Conservation (phyloP, 2,329 filamentous ascomycete genomes). For the Onygenales sp. region DNA sequence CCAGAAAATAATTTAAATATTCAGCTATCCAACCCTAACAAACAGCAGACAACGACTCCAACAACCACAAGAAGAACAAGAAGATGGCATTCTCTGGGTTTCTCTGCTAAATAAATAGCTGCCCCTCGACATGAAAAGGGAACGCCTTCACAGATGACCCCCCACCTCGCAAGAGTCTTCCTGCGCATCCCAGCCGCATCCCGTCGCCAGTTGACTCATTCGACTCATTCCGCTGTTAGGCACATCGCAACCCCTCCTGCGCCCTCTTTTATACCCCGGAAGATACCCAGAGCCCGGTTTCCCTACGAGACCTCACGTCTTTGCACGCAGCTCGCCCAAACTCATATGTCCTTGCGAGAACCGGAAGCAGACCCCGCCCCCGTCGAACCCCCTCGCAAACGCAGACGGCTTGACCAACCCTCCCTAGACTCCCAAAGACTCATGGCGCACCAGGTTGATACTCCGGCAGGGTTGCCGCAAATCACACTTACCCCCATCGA, state of each 20-base stretch:
- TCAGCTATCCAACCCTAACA: background rate
- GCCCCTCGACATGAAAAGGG: background rate
- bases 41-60: background rate
- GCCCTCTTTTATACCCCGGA: background rate
- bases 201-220: background rate
- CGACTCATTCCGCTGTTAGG: background rate
- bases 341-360: slow-evolving; percentile 19
- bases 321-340: background rate
- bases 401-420: slow-evolving; percentile 17
- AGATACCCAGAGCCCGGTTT: background rate
- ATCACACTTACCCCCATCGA: slow-evolving; percentile 61
- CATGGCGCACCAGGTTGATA: slow-evolving; percentile 16
- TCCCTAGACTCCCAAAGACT: slow-evolving; percentile 12
- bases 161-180: background rate
- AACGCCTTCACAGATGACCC: background rate
- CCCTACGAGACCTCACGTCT: background rate
- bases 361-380: slow-evolving; percentile 9
- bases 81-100: background rate
- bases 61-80: background rate
- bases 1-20: background rate
- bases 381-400: slow-evolving; percentile 21
- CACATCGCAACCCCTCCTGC: background rate
- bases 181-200: background rate
- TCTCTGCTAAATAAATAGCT: background rate
- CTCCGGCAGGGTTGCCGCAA: slow-evolving; percentile 15